Base-by-base conservation (phyloP, 441 rosid genomes). In the Aleurites moluccanus region DNA sequence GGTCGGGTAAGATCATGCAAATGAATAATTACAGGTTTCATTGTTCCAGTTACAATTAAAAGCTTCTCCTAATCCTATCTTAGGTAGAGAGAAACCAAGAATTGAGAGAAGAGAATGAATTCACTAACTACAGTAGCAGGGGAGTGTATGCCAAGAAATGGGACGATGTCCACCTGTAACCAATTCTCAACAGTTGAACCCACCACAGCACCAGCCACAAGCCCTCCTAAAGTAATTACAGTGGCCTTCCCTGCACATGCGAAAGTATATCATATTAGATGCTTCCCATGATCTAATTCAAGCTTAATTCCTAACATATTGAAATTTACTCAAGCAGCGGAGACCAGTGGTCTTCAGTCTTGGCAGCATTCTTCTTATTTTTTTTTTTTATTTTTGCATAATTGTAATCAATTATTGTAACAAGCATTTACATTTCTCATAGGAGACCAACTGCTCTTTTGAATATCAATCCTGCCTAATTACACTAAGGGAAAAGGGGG, bases 141-240 rank as follows among this genome's bases (percentile, higher is more conserved):
- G 45, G 93, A 89, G 82, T 89, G 96, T 59, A 96, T 69, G 61
- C 98, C 92, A 1, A 96, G 85, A 77, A 96, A 87, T 1, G 99
- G 99, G 73, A 96, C 93, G 2, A 93, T 83, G 79, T 95, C 99
- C 59, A 95, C 99, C 80, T 95, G 98, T 84, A 95, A 82, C 97
- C 89, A 91, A 82, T 77, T 91, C 90, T 95, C 97, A 20, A 89
- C 85, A 1, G 94, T 90, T 11, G 99, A 90, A 62, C 99, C 99
- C 80, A 90, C 88, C 76, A 89, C 92, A 10, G 97, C 99, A 70
- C 99, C 99, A 20, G 90, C 94, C 73, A 89, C 90, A 55, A 95
- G 90, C 74, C 99, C 99, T 40, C 97, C 97, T 28, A 90, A 70
- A 10, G 98, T 88, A 52, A 93, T 86, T 57, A 85, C 79, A 6